Evolutionary conservation across 495 filamentous ascomycete species (phyloP).

Genomic region (Hypomontagnella submonticulosa): DNA sequence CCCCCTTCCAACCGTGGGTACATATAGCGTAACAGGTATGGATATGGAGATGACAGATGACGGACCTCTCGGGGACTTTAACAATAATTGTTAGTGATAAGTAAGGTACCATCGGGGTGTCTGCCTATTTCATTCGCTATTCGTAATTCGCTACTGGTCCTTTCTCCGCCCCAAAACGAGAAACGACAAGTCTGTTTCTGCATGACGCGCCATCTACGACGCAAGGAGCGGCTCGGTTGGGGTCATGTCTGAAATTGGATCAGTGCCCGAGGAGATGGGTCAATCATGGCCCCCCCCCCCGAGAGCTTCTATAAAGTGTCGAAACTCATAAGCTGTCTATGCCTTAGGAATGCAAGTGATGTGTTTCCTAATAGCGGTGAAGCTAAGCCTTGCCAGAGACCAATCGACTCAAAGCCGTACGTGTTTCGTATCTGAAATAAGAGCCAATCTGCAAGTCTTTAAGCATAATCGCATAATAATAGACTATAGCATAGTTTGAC

Average conservation of each 20-base stretch:
- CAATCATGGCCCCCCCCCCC: background rate
- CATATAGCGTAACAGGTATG: too few species aligned
- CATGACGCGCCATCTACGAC: constrained; percentile 35
- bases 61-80: constrained; percentile 9
- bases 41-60: constrained; percentile 1
- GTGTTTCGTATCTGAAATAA: background rate
- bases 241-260: constrained; percentile 31
- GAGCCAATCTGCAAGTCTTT: background rate
- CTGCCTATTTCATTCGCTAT: constrained; percentile 33
- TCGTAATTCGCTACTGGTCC: constrained; percentile 18
- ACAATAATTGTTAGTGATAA: constrained; percentile 13
- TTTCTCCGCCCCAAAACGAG: constrained; percentile 4
- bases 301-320: too few species aligned
- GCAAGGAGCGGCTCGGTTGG: constrained; percentile 33
- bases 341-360: constrained; percentile 4
- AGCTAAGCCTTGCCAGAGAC: background rate
- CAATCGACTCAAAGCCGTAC: too few species aligned
- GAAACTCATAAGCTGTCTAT: too few species aligned
- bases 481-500: constrained; percentile 2
- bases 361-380: constrained; percentile 17
- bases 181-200: constrained; percentile 21
- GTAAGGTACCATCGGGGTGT: constrained; percentile 30
- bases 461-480: constrained; percentile 12
- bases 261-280: background rate
- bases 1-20: constrained; percentile 10